Evolutionary conservation across 331 rosid genomes (phyloP).

Genomic region (Quercus lobata): DNA sequence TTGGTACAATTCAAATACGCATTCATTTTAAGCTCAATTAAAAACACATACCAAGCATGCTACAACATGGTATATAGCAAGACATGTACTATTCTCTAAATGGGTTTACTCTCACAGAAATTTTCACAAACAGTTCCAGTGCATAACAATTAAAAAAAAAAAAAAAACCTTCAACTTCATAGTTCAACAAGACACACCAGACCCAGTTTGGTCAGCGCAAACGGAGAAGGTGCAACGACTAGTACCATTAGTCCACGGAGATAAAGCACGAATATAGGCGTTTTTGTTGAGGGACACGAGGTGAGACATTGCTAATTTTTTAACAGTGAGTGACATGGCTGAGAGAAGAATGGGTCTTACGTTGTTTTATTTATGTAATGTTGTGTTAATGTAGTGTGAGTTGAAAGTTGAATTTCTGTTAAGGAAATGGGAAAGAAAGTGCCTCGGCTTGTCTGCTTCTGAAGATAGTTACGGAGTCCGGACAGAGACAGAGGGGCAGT

Average conservation of each 20-base stretch:
- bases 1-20: neutral
- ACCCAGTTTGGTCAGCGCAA: neutral
- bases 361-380: too few relatives aligned
- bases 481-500: neutral
- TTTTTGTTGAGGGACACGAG: too few relatives aligned
- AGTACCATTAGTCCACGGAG: neutral
- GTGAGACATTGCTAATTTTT: too few relatives aligned
- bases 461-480: neutral
- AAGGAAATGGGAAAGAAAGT: neutral
- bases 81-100: neutral
- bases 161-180: neutral
- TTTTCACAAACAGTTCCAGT: conserved; percentile 22
- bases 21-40: neutral
- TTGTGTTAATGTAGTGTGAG: too few relatives aligned
- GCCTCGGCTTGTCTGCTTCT: neutral
- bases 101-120: neutral
- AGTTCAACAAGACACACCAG: conserved; percentile 8
- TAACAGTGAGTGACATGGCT: too few relatives aligned
- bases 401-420: neutral
- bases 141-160: neutral
- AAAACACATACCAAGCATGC: neutral
- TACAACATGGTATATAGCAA: neutral
- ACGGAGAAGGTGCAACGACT: conserved; percentile 14
- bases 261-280: too few relatives aligned
- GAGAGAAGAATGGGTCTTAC: too few relatives aligned